Conservation (phyloP, 2,329 filamentous ascomycete genomes). For the Aspergillus udagawae region DNA sequence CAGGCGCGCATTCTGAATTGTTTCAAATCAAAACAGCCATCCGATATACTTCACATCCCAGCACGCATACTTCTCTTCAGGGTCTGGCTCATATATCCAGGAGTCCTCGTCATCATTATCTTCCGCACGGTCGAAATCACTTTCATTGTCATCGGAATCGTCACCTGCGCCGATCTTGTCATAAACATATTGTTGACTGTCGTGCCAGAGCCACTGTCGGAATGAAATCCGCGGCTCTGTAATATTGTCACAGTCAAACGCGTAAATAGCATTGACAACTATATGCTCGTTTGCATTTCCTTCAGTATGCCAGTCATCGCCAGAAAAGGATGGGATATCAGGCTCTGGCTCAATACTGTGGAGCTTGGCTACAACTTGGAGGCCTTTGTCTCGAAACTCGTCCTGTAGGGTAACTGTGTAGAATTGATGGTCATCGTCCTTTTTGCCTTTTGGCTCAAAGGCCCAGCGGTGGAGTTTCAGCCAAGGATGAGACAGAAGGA, state of each 20-base stretch:
- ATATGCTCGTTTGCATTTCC: constrained; percentile 10
- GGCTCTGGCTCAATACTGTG: constrained; percentile 8
- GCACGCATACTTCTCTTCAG: too few relatives aligned
- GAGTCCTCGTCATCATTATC: background rate
- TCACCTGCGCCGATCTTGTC: too few relatives aligned
- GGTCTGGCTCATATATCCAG: too few relatives aligned
- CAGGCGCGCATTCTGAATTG: background rate
- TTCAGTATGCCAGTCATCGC: constrained; percentile 10
- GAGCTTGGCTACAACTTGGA: constrained; percentile 10
- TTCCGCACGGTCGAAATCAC: too few relatives aligned
- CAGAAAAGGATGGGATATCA: constrained; percentile 3
- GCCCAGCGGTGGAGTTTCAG: background rate
- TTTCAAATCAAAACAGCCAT: background rate
- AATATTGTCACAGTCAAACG: constrained; percentile 6
- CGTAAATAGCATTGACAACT: constrained; percentile 1
- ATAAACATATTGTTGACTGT: background rate
- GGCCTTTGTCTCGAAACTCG: constrained; percentile 8
- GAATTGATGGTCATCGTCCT: constrained; percentile 6
- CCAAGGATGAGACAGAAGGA: background rate
- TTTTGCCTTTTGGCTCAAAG: background rate
- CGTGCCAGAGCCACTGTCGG: background rate
- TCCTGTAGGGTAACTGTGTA: constrained; percentile 11
- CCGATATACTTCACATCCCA: constrained; percentile 9
- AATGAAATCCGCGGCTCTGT: constrained; percentile 5
- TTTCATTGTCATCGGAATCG: too few relatives aligned